Evolutionary conservation across 225 moss, liverwort and hornwort species (phyloP), one percentile per base, ranked within the genome.

Genomic region (Neckera pumila): DNA sequence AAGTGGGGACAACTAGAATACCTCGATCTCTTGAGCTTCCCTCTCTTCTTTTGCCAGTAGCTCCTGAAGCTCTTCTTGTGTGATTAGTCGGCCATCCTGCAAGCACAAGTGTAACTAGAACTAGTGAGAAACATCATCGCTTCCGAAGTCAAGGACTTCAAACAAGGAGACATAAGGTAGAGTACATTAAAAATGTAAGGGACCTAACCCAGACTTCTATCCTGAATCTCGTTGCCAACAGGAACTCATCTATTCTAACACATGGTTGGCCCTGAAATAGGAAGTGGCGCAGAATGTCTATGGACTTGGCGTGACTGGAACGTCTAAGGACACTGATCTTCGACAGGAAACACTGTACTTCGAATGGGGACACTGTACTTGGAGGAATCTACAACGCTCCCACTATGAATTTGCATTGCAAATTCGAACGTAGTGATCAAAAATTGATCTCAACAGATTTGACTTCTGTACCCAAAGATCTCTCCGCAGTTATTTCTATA

Each of bases 21-120:
- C 97, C 95, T 97, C 96, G 9, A 93, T 91, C 49, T 98, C 98
- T 73, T 96, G 93, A 81, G 93, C 91, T 63, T 98, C 96, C 87
- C 95, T 97, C 83, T 91, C 96, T 87, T 98, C 98, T 70, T 86
- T 86, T 54, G 95, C 95, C 69, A 95, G 92, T 64, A 95, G 79
- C 43, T 73, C 90, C 65, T 91, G 92, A 77, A 98, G 81, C 91
- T 98, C 95, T 81, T 94, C 96, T 72, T 94, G 94, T 53, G 98
- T 96, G 47, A 97, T 94, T 76, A 98, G 90, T 78, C 93, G 89
- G 61, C 76, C 92, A 86, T 96, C 93, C 98, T 98, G 93, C 89
- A 90, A 65, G 75, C 76, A 57, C 72, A 64, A 56, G 70, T 34
- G 84, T 12, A 78, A 91, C 82, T 81, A 65, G 34, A 81, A 80